Conservation (phyloP, 129 eudicot species). For the Lonicera japonica region DNA sequence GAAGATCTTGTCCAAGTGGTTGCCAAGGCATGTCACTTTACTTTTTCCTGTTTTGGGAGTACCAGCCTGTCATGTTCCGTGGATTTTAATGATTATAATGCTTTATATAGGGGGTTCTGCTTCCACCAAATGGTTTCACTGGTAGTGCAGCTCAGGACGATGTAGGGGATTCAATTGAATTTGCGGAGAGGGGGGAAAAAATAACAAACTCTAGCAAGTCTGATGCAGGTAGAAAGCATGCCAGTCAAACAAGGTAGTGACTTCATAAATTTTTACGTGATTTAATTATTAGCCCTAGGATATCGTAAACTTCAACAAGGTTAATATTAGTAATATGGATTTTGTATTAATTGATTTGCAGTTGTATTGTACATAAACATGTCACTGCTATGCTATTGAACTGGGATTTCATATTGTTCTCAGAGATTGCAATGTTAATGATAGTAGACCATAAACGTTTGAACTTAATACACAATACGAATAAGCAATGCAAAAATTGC, state of each 20-base stretch:
- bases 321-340: neutral
- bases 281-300: neutral
- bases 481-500: no score
- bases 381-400: neutral
- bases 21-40: constrained; percentile 50
- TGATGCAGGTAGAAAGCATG: constrained; percentile 22
- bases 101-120: constrained; percentile 40
- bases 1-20: constrained; percentile 94
- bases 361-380: neutral
- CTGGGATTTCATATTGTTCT: neutral
- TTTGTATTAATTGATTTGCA: neutral
- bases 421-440: neutral
- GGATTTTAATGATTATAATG: constrained; percentile 1
- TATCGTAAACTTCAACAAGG: neutral
- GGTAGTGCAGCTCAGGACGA: constrained; percentile 34
- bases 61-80: neutral
- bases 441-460: no score
- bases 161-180: constrained; percentile 34
- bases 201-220: constrained; percentile 22
- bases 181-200: constrained; percentile 20
- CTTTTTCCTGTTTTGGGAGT: neutral
- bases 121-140: constrained; percentile 36
- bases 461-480: neutral
- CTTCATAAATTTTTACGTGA: neutral
- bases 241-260: constrained; percentile 34